Base-by-base conservation (phyloP, 441 rosid species). In the Erysimum pusillum region DNA sequence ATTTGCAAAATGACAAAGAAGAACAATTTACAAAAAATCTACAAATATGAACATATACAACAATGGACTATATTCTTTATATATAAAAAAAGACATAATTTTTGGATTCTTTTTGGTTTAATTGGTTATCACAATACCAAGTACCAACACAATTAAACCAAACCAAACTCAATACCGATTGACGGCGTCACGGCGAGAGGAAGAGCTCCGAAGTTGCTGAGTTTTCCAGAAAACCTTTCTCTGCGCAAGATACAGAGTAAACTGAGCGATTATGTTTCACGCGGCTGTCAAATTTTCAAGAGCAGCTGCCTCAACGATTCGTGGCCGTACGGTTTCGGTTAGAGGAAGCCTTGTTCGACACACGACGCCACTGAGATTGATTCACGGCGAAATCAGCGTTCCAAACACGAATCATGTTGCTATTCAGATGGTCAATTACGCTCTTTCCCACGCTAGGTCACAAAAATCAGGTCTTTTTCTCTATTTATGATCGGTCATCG, bases 351-450 rank as follows among this genome's bases (percentile, higher is more conserved):
- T 35, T 32, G 58, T 74, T n/a, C 62, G 76, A 28, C 3, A 39
- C 66, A 32, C 56, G 46, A 53, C 41, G 25, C 84, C 77, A 41
- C 39, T 51, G 75, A 85, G 97, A 75, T 83, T 34, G 57, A 46
- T 90, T 63, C 92, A 92, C 79, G 88, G 80, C 9, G 82, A 77
- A 67, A 76, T 74, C 85, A 67, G 61, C 57, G 85, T 83, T 58
- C 70, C 81, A 36, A 79, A 78, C 76, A 81, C 83, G 8, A 87
- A 81, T 73, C 92, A 93, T 46, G 96, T 90, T 63, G 87, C 91
- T 58, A 80, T 85, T 72, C 96, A 95, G 87, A 93, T 93, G 99
- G 90, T 95, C 36, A 86, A 89, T 76, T 91, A 91, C 80, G 98
- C 94, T 73, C 89, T 90, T 61, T 86, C 91, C 10, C 89, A 86